Evolutionary conservation across 176 grass and related monocot genomes (phyloP), one percentile per base, ranked within the genome.

Genomic region (Cymbopogon citratus): DNA sequence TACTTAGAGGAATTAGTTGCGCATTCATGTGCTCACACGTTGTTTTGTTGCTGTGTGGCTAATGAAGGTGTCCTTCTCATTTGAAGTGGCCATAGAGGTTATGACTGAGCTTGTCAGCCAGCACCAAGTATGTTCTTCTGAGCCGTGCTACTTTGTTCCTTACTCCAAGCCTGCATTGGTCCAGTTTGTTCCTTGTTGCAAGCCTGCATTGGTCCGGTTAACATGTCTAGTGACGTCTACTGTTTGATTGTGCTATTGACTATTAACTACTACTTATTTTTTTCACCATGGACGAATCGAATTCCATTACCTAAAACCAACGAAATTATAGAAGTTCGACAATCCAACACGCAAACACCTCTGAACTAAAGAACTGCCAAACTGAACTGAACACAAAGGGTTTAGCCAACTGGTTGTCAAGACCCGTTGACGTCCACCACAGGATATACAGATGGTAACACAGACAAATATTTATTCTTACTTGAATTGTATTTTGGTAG

Each of bases 11-110:
- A 18, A 65, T 75, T 64, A 52, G 5, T 82, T 84, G 23, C 87
- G 75, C 33, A 74, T 74, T 56, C 63, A 74, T 51, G 25, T 86
- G 44, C 87, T 92, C 36, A 90, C 76, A 74, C 21, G 31, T 33
- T 85, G n/a, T 83, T 81, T 86, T 49, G 33, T 77, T 92, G 56
- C 45, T 82, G 27, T 71, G 44, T 83, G 62, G 8, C 25, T 24
- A 43, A 46, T 74, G 27, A 94, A 99, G 92, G 87, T 91, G 80
- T 72, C 85, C 85, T 85, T 84, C 60, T 91, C 91, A 52, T 99
- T 99, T 87, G 96, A 99, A 19, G 89, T 95, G 83, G 91, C 91
- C 44, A 86, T 93, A 77, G 92, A 99, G 82, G 92, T 93, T 79
- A 92, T 93, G 87, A 91, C 83, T 34, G 96, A 98, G 71, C 96